phyloP scores from a whole-genome alignment of 208 protist genomes.

The Leishmania guyanensis region DNA sequence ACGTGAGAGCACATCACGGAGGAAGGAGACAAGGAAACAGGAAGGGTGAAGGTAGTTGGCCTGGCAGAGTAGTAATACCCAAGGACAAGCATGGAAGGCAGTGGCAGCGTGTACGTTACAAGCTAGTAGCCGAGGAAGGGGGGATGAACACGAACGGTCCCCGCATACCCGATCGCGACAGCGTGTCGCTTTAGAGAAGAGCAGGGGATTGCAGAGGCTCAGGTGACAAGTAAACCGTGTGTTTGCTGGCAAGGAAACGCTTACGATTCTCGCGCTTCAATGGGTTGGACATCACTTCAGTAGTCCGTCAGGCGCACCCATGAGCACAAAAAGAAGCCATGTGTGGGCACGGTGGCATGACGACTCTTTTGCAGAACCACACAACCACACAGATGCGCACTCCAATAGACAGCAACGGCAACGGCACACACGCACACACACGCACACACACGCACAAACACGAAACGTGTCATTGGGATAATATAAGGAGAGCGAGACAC shows the following conservation, averaged over 20 bases:
- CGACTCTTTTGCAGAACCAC: background rate
- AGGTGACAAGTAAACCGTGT: background rate
- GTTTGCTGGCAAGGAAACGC: background rate
- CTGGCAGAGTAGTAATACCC: slow-evolving; percentile 8
- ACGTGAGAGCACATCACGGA: background rate
- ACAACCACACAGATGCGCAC: background rate
- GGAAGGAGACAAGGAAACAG: background rate
- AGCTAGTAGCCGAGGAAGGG: background rate
- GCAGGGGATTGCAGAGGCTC: background rate
- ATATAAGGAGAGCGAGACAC: background rate
- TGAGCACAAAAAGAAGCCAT: background rate
- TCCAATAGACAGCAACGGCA: background rate
- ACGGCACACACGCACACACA: background rate
- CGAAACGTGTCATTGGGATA: background rate
- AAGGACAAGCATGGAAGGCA: background rate
- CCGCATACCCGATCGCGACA: background rate
- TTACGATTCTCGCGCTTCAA: background rate
- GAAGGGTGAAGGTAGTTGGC: background rate
- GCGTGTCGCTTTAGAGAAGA: background rate
- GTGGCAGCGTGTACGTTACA: background rate
- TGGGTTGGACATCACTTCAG: background rate
- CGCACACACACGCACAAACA: background rate
- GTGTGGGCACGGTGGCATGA: background rate
- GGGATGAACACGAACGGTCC: background rate
- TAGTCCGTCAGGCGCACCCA: background rate